A percentile compares a stretch with the other conserved stretches of the same genome.
Evolutionary conservation across 352 stramenopile species (phyloP).

Genomic region (Globisporangium cederbergense): DNA sequence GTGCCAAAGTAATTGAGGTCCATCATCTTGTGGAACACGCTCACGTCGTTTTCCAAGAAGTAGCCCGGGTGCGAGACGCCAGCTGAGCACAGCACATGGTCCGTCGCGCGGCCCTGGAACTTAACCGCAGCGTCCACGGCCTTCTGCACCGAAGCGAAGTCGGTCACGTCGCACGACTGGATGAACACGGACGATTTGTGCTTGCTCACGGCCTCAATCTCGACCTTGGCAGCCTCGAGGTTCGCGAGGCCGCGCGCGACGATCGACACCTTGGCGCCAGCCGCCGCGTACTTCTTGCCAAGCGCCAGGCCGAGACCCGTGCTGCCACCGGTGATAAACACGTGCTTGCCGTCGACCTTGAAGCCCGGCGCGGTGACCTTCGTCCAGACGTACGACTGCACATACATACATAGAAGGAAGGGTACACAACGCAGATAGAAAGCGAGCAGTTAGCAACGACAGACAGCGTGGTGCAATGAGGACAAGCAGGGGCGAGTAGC

Average conservation of each 20-base stretch:
- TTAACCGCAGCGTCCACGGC: conserved; percentile 63
- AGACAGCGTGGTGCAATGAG: neutral
- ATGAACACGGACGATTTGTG: conserved; percentile 49
- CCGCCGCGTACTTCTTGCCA: conserved; percentile 61
- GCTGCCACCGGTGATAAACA: conserved; percentile 59
- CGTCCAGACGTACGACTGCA: conserved; percentile 56
- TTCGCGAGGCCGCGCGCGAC: conserved; percentile 55
- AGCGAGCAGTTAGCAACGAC: too few species aligned
- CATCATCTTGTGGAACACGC: conserved; percentile 75
- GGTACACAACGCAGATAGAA: too few species aligned
- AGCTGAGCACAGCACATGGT: conserved; percentile 73
- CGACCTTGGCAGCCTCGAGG: conserved; percentile 55
- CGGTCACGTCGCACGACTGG: conserved; percentile 70
- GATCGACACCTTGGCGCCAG: conserved; percentile 75
- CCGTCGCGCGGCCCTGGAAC: conserved; percentile 60
- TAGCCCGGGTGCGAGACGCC: conserved; percentile 60
- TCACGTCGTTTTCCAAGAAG: conserved; percentile 73
- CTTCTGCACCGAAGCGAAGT: conserved; percentile 52
- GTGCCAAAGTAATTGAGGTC: conserved; percentile 88
- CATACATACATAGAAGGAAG: neutral
- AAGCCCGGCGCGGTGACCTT: conserved; percentile 67
- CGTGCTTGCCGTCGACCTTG: conserved; percentile 74
- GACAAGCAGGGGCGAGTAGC: neutral
- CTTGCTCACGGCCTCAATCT: conserved; percentile 51
- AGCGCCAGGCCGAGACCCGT: conserved; percentile 65